Conservation (phyloP, 2,329 filamentous ascomycete species). For the Paracoccidioides brasiliensis region DNA sequence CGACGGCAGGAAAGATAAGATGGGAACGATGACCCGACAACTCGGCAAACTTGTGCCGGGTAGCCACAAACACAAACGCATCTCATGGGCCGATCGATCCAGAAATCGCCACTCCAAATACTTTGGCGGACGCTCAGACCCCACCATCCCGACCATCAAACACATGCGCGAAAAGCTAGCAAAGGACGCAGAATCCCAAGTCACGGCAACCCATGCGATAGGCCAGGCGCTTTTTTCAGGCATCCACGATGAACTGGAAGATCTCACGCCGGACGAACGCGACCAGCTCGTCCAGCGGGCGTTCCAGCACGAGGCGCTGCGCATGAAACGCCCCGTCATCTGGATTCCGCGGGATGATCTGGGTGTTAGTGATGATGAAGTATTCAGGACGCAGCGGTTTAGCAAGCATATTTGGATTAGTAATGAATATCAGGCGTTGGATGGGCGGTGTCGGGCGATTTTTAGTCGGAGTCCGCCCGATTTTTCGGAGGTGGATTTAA, state of each 20-base stretch:
- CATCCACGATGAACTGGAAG: slow-evolving; percentile 85
- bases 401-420: slow-evolving; percentile 81
- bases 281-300: slow-evolving; percentile 74
- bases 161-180: slow-evolving; percentile 25
- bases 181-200: slow-evolving; percentile 57
- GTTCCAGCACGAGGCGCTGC: slow-evolving; percentile 79
- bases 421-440: slow-evolving; percentile 79
- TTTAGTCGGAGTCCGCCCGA: slow-evolving; percentile 79
- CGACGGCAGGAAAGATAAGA: slow-evolving; percentile 3
- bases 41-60: slow-evolving; percentile 15
- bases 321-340: slow-evolving; percentile 71
- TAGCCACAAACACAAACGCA: slow-evolving; percentile 10
- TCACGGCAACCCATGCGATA: slow-evolving; percentile 41
- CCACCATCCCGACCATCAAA: slow-evolving; percentile 21
- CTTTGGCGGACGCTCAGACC: slow-evolving; percentile 25
- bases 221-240: slow-evolving; percentile 74
- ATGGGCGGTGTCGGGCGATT: slow-evolving; percentile 68
- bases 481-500: slow-evolving; percentile 77
- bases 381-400: slow-evolving; percentile 60
- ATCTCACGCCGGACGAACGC: slow-evolving; percentile 78
- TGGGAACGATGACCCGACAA: slow-evolving; percentile 8
- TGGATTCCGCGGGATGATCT: slow-evolving; percentile 91
- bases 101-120: slow-evolving; percentile 29
- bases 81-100: slow-evolving; percentile 34
- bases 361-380: slow-evolving; percentile 84